Evolutionary conservation across 192 early-diverging fungal species (phyloP).

Genomic region (Endogone sp.): DNA sequence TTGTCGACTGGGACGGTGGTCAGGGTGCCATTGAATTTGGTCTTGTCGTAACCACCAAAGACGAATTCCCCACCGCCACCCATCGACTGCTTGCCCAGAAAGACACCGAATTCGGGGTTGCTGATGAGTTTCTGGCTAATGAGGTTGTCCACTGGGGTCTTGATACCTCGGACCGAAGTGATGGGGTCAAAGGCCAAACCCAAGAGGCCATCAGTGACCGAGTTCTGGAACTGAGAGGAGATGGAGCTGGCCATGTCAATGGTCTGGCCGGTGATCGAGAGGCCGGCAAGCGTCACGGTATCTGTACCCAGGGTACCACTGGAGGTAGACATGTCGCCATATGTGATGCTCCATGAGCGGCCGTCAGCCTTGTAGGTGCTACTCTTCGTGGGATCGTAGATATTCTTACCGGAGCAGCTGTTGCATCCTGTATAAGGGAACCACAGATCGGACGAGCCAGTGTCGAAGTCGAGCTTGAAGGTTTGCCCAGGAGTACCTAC

Average conservation of each 20-base stretch:
- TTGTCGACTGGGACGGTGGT: slow-evolving; percentile 38
- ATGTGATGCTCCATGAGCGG: slow-evolving; percentile 53
- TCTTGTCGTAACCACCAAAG: slow-evolving; percentile 42
- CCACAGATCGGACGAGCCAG: too few species aligned
- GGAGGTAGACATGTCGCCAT: slow-evolving; percentile 57
- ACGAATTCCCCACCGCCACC: slow-evolving; percentile 47
- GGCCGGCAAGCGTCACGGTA: slow-evolving; percentile 55
- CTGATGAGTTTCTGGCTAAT: slow-evolving; percentile 46
- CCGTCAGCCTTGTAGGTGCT: slow-evolving; percentile 52
- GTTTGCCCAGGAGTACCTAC: too few species aligned
- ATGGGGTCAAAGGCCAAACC: slow-evolving; percentile 58
- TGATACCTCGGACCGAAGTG: slow-evolving; percentile 33
- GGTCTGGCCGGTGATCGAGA: slow-evolving; percentile 53
- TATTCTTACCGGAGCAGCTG: slow-evolving; percentile 23
- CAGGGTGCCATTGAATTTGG: slow-evolving; percentile 35
- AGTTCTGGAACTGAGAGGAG: slow-evolving; percentile 49
- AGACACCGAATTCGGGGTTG: slow-evolving; percentile 62
- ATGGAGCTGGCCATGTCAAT: slow-evolving; percentile 64
- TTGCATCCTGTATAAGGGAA: slow-evolving; percentile 2
- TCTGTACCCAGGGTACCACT: slow-evolving; percentile 41
- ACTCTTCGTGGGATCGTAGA: slow-evolving; percentile 29
- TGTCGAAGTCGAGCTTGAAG: too few species aligned
- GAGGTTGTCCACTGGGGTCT: slow-evolving; percentile 54
- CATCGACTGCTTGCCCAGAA: slow-evolving; percentile 37
- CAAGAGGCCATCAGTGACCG: slow-evolving; percentile 59